Evolutionary conservation across 345 rosid genomes (phyloP).

Genomic region (Sisymbrium irio): DNA sequence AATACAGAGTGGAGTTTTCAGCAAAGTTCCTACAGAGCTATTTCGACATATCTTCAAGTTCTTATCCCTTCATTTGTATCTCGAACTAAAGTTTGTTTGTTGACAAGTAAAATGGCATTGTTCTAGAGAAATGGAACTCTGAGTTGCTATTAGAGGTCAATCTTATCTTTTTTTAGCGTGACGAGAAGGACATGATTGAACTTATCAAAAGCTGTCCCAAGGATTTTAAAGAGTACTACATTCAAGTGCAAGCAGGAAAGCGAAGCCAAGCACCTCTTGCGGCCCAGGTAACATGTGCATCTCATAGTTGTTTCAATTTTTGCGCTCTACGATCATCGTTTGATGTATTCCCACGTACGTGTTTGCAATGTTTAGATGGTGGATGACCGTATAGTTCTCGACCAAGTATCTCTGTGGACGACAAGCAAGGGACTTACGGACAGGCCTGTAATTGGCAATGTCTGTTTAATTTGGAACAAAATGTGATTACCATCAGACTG

Average conservation of each 20-base stretch:
- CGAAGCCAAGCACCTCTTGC: slow-evolving; percentile 93
- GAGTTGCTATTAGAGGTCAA: slow-evolving; percentile 9
- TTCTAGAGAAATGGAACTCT: neutral
- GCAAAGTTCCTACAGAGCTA: slow-evolving; percentile 77
- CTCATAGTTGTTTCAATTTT: neutral
- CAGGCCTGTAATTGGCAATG: slow-evolving; percentile 52
- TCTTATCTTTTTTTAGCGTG: slow-evolving; percentile 55
- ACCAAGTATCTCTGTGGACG: slow-evolving; percentile 77
- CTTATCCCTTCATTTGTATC: slow-evolving; percentile 83
- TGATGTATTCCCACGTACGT: slow-evolving; percentile 3
- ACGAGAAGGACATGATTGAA: slow-evolving; percentile 76
- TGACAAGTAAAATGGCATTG: neutral
- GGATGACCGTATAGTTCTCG: slow-evolving; percentile 75
- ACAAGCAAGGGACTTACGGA: slow-evolving; percentile 67
- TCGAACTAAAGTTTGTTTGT: neutral
- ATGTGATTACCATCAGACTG: slow-evolving; percentile 79
- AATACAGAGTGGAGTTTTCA: slow-evolving; percentile 62
- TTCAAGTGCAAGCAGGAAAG: slow-evolving; percentile 94
- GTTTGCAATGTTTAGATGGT: slow-evolving; percentile 49
- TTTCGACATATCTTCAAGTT: slow-evolving; percentile 85
- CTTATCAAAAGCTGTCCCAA: slow-evolving; percentile 75
- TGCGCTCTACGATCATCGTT: neutral
- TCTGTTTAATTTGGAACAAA: slow-evolving; percentile 80
- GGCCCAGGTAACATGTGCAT: slow-evolving; percentile 54
- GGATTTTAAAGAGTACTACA: slow-evolving; percentile 83